Base-by-base conservation (phyloP, 2,329 filamentous ascomycete genomes). In the Fonsecaea erecta region DNA sequence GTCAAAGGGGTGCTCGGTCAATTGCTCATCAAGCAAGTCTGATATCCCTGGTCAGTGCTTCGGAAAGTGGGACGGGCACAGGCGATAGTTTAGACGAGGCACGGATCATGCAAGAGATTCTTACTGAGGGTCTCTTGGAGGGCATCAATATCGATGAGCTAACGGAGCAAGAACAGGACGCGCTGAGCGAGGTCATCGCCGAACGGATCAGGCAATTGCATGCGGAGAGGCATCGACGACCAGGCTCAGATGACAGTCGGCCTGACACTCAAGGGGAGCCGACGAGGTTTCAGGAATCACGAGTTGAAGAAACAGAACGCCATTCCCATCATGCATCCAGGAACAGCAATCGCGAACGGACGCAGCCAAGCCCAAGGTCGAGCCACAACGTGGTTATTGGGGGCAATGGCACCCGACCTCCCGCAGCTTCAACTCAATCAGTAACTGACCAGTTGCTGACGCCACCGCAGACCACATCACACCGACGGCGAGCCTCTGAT, bases 11-110 rank as follows among this genome's bases (percentile, higher is more conserved):
- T 55, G 75, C 78, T 24, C 81, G 90, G 56, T 89, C 88, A 59
- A 83, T 97, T 54, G 92, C 95, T 74, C 94, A 97, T 74, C 94
- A 98, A 79, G 90, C 92, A 0, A 97, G 93, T 64, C 80, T 98
- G 69, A 84, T 93, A 60, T 96, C 91, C 9, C 79, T 98, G 65
- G 88, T 98, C 65, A 93, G 91, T 73, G 86, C 89, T 3, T 91
- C 90, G 0, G 90, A 93, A 68, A 68, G 62, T 43, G 70, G 70
- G 6, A 71, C 70, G 12, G 71, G 71, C 24, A 72, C 71, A 16
- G 83, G 91, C 63, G 91, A 91, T 71, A 87, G 89, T 52, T 85
- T 87, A 21, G 89, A 96, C 72, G 90, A 97, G 75, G 87, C 90
- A 66, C 93, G 97, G 75, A 96, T 97, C 65, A 86, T 96, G 70